These are phyloP conservation scores for Naganishia vaughanmartiniae DNA, from an alignment of 768 basidiomycete species.

Conservation along the genomic window DNA sequence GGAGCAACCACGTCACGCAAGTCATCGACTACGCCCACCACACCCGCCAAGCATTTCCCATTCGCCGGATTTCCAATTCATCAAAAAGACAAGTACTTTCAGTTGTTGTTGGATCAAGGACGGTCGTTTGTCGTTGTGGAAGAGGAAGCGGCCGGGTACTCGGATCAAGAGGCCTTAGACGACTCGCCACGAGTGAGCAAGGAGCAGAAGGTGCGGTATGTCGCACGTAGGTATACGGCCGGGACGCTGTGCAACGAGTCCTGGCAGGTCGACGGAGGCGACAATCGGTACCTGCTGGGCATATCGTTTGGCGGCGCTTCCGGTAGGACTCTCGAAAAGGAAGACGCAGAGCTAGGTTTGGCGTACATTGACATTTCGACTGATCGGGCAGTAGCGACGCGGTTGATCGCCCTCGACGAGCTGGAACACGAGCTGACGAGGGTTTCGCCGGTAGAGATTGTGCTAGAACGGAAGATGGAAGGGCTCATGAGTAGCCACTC, in stretches of 20 bases:
- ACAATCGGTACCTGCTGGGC: constrained; percentile 81
- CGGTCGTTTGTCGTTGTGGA: constrained; percentile 91
- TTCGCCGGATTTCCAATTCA: constrained; percentile 90
- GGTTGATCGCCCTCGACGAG: constrained; percentile 57
- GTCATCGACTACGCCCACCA: not conserved
- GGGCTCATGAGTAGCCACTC: not conserved
- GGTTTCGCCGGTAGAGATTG: constrained; percentile 76
- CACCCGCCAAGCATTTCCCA: constrained; percentile 53
- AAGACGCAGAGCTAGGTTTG: constrained; percentile 59
- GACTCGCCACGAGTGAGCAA: constrained; percentile 27
- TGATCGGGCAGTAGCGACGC: constrained; percentile 78
- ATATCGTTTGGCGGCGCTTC: constrained; percentile 53
- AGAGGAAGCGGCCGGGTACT: constrained; percentile 57
- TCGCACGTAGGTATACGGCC: constrained; percentile 83
- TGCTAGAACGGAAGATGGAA: not conserved
- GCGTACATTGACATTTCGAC: constrained; percentile 92
- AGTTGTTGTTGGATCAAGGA: constrained; percentile 77
- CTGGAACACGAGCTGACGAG: constrained; percentile 79
- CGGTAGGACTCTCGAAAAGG: constrained; percentile 23
- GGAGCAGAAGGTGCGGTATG: constrained; percentile 58
- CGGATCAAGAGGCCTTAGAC: constrained; percentile 17
- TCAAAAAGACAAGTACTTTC: constrained; percentile 82
- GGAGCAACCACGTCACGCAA: constrained; percentile 48
- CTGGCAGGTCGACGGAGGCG: constrained; percentile 74
- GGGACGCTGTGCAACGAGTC: constrained; percentile 91